Base-by-base conservation (phyloP, 139 green algal species). In the Chlamydomonas sp. region DNA sequence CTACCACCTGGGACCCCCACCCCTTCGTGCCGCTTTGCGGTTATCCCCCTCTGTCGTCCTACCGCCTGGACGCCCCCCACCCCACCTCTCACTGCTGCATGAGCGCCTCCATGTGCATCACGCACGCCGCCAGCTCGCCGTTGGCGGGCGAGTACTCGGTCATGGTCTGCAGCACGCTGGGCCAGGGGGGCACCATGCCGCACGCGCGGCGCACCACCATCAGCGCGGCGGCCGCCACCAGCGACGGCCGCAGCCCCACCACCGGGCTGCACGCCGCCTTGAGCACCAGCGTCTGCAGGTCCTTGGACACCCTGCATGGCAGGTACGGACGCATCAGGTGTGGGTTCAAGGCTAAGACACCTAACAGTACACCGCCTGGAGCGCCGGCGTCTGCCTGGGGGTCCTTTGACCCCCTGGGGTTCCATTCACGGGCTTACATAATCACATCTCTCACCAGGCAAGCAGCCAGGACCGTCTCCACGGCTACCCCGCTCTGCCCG, bases 161-260 rank as follows among this genome's bases (percentile, higher is more conserved):
- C 90, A 93, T 90, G 57, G 86, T 75, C 79, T 92, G 78, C 75
- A 97, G 91, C 81, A 91, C 91, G 2, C 72, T 87, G 18, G 95
- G 95, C 91, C 93, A 96, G 80, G 85, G 85, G 6, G 95, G 95
- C 64, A 94, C 88, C 6, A 86, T 88, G 58, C 95, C 94, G n/a
- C 91, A 89, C 77, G 85, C 79, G 62, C 73, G 71, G 8, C 92
- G 89, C 63, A 89, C 88, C 31, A 88, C 77, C 58, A 90, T 57
- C 58, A 95, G 64, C 17, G 90, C 79, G 1, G 89, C 92, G 2
- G 88, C 91, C 1, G 91, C 91, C 63, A 95, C 76, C 7, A 92
- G 66, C 0, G 72, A 85, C 7, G 92, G 92, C 9, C 90, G 88
- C 14, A 89, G 57, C 63, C 80, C 85, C 12, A 93, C 57, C 10